phyloP scores from a whole-genome alignment of 1,284 basidiomycete genomes.

The Entoloma clypeatum region DNA sequence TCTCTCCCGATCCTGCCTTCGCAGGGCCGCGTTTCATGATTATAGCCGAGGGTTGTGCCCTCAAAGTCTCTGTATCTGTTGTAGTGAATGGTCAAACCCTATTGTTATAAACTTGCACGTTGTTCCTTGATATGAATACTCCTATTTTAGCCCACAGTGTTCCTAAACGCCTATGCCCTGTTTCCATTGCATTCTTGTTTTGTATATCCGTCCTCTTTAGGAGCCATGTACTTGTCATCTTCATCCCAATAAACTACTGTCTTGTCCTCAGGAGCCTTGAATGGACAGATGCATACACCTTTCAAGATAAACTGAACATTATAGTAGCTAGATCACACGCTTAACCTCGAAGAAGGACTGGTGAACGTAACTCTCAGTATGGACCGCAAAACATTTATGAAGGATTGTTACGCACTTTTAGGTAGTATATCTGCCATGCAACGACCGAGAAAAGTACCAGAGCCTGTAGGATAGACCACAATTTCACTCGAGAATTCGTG shows the following conservation, averaged over 20 bases:
- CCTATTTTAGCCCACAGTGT: conserved; percentile 1
- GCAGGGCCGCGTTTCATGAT: conserved; percentile 9
- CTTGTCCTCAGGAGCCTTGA: background rate
- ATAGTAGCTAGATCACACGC: conserved; percentile 67
- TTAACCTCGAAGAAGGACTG: conserved; percentile 94
- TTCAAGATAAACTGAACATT: conserved; percentile 5
- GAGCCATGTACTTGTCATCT: conserved; percentile 9
- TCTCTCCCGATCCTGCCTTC: conserved; percentile 4
- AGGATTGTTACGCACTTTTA: conserved; percentile 65
- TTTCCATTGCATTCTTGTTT: conserved; percentile 9
- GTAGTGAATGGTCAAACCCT: conserved; percentile 11
- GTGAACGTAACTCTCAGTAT: conserved; percentile 12
- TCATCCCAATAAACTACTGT: background rate
- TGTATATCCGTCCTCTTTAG: conserved; percentile 19
- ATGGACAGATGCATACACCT: conserved; percentile 4
- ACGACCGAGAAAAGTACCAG: conserved; percentile 87
- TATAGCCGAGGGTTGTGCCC: conserved; percentile 16
- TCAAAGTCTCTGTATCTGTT: conserved; percentile 14
- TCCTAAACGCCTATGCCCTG: conserved; percentile 14
- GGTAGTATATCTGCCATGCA: conserved; percentile 96
- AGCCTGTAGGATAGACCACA: conserved; percentile 96
- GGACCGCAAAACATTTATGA: conserved; percentile 1
- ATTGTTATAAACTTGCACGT: conserved; percentile 10
- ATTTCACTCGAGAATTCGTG: conserved; percentile 95
- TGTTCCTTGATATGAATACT: conserved; percentile 6